Conservation (phyloP, 495 filamentous ascomycete species). For the Penicillium mononematosum region DNA sequence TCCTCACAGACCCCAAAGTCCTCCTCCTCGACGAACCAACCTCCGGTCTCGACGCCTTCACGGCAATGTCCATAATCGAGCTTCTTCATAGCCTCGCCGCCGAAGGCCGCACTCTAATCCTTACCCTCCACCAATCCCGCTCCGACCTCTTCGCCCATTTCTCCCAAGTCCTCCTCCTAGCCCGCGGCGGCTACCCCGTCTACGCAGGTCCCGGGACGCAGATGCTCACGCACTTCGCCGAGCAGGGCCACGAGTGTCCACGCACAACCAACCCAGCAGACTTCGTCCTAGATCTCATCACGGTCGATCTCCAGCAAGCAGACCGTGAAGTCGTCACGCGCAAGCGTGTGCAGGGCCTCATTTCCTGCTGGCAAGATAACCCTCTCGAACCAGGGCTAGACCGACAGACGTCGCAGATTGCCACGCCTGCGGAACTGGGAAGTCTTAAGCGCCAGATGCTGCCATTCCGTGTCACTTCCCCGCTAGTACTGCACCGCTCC, state of each 20-base stretch:
- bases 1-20: conserved; percentile 69
- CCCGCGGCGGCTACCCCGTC: conserved; percentile 63
- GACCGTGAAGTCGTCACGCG: conserved; percentile 57
- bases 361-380: conserved; percentile 39
- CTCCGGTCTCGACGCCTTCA: conserved; percentile 73
- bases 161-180: conserved; percentile 66
- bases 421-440: conserved; percentile 68
- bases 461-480: conserved; percentile 61
- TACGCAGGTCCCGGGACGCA: conserved; percentile 63
- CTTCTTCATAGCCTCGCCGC: conserved; percentile 64
- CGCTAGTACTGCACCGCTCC: conserved; percentile 60
- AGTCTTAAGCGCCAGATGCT: conserved; percentile 59
- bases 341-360: conserved; percentile 56
- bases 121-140: conserved; percentile 74
- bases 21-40: conserved; percentile 74
- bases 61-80: conserved; percentile 70
- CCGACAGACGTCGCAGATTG: conserved; percentile 41
- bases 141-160: conserved; percentile 70
- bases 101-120: conserved; percentile 71
- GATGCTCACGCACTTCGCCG: conserved; percentile 64
- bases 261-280: conserved; percentile 70
- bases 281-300: conserved; percentile 73
- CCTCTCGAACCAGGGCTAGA: conserved; percentile 25
- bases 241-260: conserved; percentile 61
- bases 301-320: conserved; percentile 65